Percentiles rank a stretch among this genome's conserved stretches.
Conservation (phyloP, 331 rosid genomes). For the Quercus phellos region DNA sequence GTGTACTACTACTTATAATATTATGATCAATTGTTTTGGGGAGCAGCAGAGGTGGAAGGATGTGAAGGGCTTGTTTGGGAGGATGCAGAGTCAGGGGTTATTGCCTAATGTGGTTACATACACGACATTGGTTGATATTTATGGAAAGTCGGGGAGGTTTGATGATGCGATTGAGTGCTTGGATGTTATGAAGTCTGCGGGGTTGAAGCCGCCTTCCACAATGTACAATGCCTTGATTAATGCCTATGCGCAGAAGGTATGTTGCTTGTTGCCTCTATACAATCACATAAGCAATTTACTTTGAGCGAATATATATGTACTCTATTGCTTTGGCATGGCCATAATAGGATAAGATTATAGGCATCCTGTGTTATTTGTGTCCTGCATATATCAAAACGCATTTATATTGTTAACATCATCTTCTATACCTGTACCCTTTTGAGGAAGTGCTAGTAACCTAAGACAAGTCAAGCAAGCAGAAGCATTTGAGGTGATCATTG, state of each 20-base stretch:
- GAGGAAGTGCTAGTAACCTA: too few relatives aligned
- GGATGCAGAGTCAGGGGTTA: conserved; percentile 78
- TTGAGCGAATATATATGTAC: neutral
- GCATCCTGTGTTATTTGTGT: neutral
- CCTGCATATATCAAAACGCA: neutral
- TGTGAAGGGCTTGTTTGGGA: conserved; percentile 60
- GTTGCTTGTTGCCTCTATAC: conserved; percentile 6
- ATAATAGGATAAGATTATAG: neutral
- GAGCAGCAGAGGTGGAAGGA: conserved; percentile 81
- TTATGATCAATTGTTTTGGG: conserved; percentile 81
- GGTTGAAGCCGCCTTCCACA: conserved; percentile 76
- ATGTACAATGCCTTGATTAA: conserved; percentile 95
- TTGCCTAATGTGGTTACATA: conserved; percentile 82
- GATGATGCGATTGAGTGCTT: conserved; percentile 80
- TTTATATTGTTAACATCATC: neutral
- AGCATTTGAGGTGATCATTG: neutral
- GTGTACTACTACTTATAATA: conserved; percentile 71
- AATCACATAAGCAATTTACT: neutral
- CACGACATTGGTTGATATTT: conserved; percentile 81
- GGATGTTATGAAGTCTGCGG: conserved; percentile 76
- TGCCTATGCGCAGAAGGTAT: conserved; percentile 95
- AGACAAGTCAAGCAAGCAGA: too few relatives aligned
- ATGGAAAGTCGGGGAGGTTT: conserved; percentile 85
- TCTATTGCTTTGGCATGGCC: neutral
- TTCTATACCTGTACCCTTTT: neutral